Evolutionary conservation across 768 basidiomycete genomes (phyloP), one percentile per base, ranked within the genome.

Genomic region (Lentinula raphanica): DNA sequence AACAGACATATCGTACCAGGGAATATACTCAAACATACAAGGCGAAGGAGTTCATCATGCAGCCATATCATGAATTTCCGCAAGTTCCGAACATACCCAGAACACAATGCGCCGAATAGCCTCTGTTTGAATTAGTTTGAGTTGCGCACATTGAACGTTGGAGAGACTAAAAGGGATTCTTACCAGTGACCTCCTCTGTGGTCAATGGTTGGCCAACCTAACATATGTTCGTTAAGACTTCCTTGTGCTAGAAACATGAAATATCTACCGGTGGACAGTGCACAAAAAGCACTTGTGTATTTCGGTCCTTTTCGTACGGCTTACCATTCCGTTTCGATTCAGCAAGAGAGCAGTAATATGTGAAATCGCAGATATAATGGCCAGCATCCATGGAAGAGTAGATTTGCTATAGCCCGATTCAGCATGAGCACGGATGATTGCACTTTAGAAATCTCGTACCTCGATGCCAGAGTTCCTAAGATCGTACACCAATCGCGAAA

Each of bases 361-460:
- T 80, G 68, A 86, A 90, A 71, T 90, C 88, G 66, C 85, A 88
- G 11, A 90, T 71, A 68, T 84, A 91, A 67, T 87, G 86, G 0
- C 88, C 88, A 15, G 87, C 85, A 65, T 90, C 88, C 77, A 85
- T 80, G 2, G 88, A 89, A 19, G 85, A 79, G 66, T 85, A 84
- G 21, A 88, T 83, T 71, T 85, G 78, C 85, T 88, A 64, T n/a
- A 49, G 49, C 53, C 59, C 49, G 27, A 31, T 13, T 32, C 13
- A 32, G 1, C 27, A 17, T n/a, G n/a, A 2, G 13, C 13, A 32
- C 1, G n/a, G 31, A 29, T 21, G n/a, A 11, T 17, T 35, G 21
- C 15, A 49, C 8, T 15, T 29, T 4, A 29, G 12, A 46, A 58
- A 54, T 44, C 13, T 66, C 76, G 31, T 54, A 82, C 82, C 68